Evolutionary conservation across 176 grass and related monocot genomes (phyloP).

Genomic region (Triticum urartu): DNA sequence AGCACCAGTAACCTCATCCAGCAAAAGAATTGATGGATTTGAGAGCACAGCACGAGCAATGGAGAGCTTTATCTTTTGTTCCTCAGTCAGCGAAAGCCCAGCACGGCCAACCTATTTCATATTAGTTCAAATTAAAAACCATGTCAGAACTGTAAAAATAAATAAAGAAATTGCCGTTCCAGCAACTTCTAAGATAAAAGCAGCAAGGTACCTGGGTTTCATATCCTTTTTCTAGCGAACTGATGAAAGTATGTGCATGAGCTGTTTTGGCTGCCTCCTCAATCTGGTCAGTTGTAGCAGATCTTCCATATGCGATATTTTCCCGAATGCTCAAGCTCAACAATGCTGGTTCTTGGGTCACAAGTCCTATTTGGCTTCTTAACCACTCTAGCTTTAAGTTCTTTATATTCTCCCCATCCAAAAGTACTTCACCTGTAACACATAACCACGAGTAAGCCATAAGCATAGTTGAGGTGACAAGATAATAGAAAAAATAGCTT

Average conservation of each 20-base stretch:
- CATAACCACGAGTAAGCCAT: slow-evolving; percentile 2
- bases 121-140: slow-evolving; percentile 23
- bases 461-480: neutral
- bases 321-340: slow-evolving; percentile 97
- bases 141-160: neutral
- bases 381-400: slow-evolving; percentile 87
- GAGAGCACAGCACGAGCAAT: slow-evolving; percentile 97
- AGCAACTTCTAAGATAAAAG: slow-evolving; percentile 21
- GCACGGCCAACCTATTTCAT: slow-evolving; percentile 76
- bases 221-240: slow-evolving; percentile 93
- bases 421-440: slow-evolving; percentile 86
- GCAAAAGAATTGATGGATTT: slow-evolving; percentile 90
- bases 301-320: slow-evolving; percentile 96
- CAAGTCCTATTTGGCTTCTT: slow-evolving; percentile 98
- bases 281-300: slow-evolving; percentile 87
- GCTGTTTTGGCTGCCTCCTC: slow-evolving; percentile 98
- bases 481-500: slow-evolving; percentile 19
- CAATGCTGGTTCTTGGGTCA: slow-evolving; percentile 96
- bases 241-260: slow-evolving; percentile 95
- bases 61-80: slow-evolving; percentile 98
- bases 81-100: slow-evolving; percentile 85
- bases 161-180: neutral
- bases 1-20: slow-evolving; percentile 96
- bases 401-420: slow-evolving; percentile 99
- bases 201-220: slow-evolving; percentile 68